Conservation (phyloP, 306 rosid genomes). For the Gastrolobium villosum region DNA sequence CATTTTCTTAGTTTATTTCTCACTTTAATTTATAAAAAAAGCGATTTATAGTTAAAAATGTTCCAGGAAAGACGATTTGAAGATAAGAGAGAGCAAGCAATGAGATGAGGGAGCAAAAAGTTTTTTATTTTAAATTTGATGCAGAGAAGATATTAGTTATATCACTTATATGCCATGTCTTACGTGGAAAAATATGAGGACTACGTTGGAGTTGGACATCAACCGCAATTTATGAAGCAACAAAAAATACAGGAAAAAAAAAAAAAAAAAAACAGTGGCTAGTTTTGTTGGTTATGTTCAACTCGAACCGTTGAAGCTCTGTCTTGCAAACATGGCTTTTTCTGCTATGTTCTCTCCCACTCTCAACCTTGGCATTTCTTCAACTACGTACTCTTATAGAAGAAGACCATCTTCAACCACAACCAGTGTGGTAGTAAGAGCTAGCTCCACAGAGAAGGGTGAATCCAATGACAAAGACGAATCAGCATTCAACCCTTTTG, state of each 20-base stretch:
- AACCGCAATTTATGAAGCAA: constrained; percentile 45
- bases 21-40: too few relatives aligned
- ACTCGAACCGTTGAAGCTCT: constrained; percentile 35
- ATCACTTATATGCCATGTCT: background rate
- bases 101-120: background rate
- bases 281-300: constrained; percentile 39
- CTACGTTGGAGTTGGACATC: constrained; percentile 37
- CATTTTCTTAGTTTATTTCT: too few relatives aligned
- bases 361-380: constrained; percentile 53
- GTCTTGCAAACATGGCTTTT: constrained; percentile 49
- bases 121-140: background rate
- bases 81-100: too few relatives aligned
- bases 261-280: constrained; percentile 7
- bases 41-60: too few relatives aligned
- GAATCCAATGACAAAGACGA: constrained; percentile 54
- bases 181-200: constrained; percentile 54
- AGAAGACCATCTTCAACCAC: constrained; percentile 42
- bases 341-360: constrained; percentile 63
- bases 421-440: constrained; percentile 44
- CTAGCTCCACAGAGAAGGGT: constrained; percentile 65
- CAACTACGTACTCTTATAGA: constrained; percentile 34
- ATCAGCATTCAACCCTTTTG: constrained; percentile 82
- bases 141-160: background rate
- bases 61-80: too few relatives aligned
- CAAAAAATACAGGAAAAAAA: background rate